These are phyloP conservation scores for Kernera saxatilis DNA, from an alignment of 345 rosid genomes.

Conservation along the genomic window DNA sequence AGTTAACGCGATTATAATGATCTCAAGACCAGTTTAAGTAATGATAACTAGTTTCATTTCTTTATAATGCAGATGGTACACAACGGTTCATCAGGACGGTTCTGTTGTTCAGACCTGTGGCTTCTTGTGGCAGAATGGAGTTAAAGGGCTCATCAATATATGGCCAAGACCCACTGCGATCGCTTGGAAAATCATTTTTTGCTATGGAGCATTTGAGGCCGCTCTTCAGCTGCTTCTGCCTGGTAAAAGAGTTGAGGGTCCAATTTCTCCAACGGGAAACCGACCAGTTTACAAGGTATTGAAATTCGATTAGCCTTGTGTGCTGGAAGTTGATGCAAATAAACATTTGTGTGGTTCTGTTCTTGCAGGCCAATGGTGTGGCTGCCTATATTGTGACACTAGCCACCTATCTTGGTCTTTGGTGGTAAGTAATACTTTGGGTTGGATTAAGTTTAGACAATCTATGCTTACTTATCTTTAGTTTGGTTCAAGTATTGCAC, in stretches of 20 bases:
- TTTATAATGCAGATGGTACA: slow-evolving; percentile 70
- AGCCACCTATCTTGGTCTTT: slow-evolving; percentile 69
- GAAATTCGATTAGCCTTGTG: neutral
- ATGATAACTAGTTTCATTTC: neutral
- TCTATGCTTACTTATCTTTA: neutral
- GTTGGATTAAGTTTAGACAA: neutral
- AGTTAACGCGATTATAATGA: neutral
- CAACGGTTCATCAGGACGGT: slow-evolving; percentile 93
- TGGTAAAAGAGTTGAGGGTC: slow-evolving; percentile 87
- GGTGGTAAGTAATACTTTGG: slow-evolving; percentile 65
- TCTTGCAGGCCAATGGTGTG: slow-evolving; percentile 83
- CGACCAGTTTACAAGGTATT: slow-evolving; percentile 86
- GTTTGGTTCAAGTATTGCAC: neutral
- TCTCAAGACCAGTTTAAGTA: neutral
- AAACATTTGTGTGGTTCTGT: neutral
- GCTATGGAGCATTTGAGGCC: slow-evolving; percentile 86
- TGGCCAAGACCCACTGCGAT: slow-evolving; percentile 78
- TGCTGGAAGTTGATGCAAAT: neutral
- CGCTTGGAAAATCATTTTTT: slow-evolving; percentile 72
- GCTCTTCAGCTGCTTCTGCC: slow-evolving; percentile 88
- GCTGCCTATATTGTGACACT: slow-evolving; percentile 76
- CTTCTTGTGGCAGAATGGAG: slow-evolving; percentile 54
- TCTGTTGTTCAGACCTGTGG: slow-evolving; percentile 52
- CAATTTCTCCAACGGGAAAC: slow-evolving; percentile 80
- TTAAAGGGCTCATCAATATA: slow-evolving; percentile 60